phyloP scores from a whole-genome alignment of 2,329 filamentous ascomycete species.

The Fusarium sacchari region DNA sequence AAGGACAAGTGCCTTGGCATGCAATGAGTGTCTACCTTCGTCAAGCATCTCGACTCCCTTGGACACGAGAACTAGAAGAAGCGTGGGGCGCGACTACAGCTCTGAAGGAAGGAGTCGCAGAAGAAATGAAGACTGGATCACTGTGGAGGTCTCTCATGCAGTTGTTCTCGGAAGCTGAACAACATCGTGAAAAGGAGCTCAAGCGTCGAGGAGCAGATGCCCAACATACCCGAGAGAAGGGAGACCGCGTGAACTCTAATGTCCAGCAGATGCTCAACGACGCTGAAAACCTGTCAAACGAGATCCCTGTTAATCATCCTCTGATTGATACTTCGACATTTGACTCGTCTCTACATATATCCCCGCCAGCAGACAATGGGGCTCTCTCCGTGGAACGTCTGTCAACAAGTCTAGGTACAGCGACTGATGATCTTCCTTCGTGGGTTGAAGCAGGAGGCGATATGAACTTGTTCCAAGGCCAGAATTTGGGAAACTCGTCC shows the following conservation, averaged over 20 bases:
- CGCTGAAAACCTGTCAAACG: not conserved
- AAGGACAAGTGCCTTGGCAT: slow-evolving; percentile 43
- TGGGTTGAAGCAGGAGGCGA: slow-evolving; percentile 9
- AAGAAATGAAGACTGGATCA: slow-evolving; percentile 6
- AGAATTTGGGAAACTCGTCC: not conserved
- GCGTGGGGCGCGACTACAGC: slow-evolving; percentile 30
- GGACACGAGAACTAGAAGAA: slow-evolving; percentile 39
- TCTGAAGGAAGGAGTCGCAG: slow-evolving; percentile 5
- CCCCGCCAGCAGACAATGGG: not conserved
- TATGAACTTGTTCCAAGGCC: not conserved
- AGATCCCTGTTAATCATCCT: slow-evolving; percentile 9
- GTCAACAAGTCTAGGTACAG: not conserved
- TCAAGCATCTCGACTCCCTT: slow-evolving; percentile 32
- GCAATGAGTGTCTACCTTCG: slow-evolving; percentile 40
- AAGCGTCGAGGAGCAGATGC: not conserved
- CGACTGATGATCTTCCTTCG: slow-evolving; percentile 11
- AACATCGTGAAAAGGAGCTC: slow-evolving; percentile 21
- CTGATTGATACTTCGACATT: slow-evolving; percentile 13
- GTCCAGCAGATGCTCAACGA: slow-evolving; percentile 12
- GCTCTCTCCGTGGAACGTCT: slow-evolving; percentile 7
- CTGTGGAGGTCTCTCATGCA: slow-evolving; percentile 33
- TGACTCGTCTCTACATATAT: slow-evolving; percentile 8
- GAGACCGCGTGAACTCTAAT: not conserved
- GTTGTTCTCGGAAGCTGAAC: slow-evolving; percentile 11
- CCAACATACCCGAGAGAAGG: not conserved